Evolutionary conservation across 169 alveolate genomes (phyloP).

Genomic region (Sarcocystis neurona): DNA sequence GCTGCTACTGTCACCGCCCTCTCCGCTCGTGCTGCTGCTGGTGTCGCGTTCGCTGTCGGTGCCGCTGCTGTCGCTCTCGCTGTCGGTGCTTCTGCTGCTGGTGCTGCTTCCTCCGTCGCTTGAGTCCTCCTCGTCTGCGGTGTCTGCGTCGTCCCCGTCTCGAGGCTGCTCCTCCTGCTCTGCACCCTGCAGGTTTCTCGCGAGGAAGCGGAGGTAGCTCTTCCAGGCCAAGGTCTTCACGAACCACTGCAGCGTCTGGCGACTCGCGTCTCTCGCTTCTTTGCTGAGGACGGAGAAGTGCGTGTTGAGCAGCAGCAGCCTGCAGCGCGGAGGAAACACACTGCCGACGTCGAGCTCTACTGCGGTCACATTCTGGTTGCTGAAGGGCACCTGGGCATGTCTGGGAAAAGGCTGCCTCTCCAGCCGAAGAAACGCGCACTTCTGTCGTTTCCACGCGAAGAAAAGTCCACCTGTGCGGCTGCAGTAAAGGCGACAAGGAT

Average conservation of each 20-base stretch:
- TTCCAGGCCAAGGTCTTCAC: constrained; percentile 42
- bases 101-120: neutral
- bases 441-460: constrained; percentile 61
- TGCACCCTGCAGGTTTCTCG: neutral
- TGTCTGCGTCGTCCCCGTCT: no score
- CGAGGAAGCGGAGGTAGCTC: constrained; percentile 40
- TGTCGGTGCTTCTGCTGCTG: neutral
- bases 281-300: constrained; percentile 53
- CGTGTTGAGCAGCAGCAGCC: constrained; percentile 30
- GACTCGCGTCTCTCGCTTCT: constrained; percentile 5
- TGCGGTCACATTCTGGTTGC: constrained; percentile 56
- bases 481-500: constrained; percentile 44
- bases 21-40: no score
- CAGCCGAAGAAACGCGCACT: constrained; percentile 5
- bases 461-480: constrained; percentile 64
- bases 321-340: constrained; percentile 15
- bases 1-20: no score
- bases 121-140: no score
- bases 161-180: no score
- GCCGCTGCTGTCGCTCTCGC: no score
- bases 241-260: neutral
- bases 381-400: constrained; percentile 39
- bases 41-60: no score
- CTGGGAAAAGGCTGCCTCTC: constrained; percentile 29
- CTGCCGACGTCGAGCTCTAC: constrained; percentile 45